phyloP scores from a whole-genome alignment of 192 early-diverging fungal species.

The Pecoramyces ruminantium region DNA sequence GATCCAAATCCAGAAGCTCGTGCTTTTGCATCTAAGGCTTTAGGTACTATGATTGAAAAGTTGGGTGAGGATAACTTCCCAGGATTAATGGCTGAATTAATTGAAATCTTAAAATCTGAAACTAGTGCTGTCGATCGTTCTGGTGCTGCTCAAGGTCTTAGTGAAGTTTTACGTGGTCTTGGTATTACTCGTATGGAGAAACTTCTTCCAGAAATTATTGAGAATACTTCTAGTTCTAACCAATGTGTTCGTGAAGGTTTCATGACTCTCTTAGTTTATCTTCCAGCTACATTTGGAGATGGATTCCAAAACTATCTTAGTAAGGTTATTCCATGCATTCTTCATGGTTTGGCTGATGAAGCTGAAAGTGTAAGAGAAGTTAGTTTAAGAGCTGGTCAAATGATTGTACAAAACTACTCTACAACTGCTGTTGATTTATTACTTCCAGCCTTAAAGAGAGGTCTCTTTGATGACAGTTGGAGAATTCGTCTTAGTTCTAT shows the following conservation, averaged over 20 bases:
- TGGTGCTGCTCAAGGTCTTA: constrained; percentile 93
- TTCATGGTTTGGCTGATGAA: constrained; percentile 88
- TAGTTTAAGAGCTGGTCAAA: constrained; percentile 78
- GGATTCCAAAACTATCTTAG: constrained; percentile 83
- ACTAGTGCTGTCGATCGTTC: constrained; percentile 82
- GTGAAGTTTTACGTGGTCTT: constrained; percentile 79
- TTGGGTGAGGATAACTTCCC: constrained; percentile 91
- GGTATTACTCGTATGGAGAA: constrained; percentile 70
- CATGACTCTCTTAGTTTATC: constrained; percentile 82
- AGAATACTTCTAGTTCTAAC: constrained; percentile 50
- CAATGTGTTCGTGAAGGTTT: constrained; percentile 88
- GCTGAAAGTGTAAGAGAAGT: constrained; percentile 82
- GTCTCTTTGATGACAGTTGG: constrained; percentile 85
- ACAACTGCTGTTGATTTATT: constrained; percentile 71
- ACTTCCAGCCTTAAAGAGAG: constrained; percentile 76
- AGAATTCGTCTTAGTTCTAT: constrained; percentile 88
- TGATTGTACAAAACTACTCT: constrained; percentile 84
- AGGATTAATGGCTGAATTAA: constrained; percentile 67
- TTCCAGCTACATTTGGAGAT: constrained; percentile 86
- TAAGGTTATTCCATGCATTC: constrained; percentile 69
- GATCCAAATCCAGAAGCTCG: constrained; percentile 95
- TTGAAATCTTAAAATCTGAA: constrained; percentile 67
- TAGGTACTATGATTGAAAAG: constrained; percentile 79
- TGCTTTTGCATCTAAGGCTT: constrained; percentile 71
- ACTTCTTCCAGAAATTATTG: constrained; percentile 76